Evolutionary conservation across 495 filamentous ascomycete genomes (phyloP).

Genomic region (Aspergillus olivimuriae): DNA sequence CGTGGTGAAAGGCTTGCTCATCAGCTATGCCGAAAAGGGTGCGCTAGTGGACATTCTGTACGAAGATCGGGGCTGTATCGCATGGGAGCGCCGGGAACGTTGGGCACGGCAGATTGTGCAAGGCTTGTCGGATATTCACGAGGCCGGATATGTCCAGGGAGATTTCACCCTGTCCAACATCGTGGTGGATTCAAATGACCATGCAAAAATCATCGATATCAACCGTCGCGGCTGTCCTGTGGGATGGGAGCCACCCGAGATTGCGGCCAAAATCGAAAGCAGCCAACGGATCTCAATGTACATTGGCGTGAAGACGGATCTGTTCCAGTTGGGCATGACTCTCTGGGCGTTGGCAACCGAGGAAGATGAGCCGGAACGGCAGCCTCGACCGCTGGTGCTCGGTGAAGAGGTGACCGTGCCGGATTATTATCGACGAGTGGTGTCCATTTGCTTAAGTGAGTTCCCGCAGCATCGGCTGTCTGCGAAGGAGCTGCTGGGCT

Average conservation of each 20-base stretch:
- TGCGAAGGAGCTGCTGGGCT: slow-evolving; percentile 49
- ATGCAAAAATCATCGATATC: slow-evolving; percentile 98
- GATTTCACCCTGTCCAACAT: slow-evolving; percentile 98
- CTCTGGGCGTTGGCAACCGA: slow-evolving; percentile 86
- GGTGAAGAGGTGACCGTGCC: slow-evolving; percentile 44
- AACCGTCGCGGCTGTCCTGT: slow-evolving; percentile 93
- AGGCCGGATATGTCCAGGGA: slow-evolving; percentile 93
- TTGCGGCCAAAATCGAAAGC: slow-evolving; percentile 78
- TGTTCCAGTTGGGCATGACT: slow-evolving; percentile 96
- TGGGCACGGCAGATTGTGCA: slow-evolving; percentile 93
- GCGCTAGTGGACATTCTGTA: slow-evolving; percentile 89
- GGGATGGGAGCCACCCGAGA: slow-evolving; percentile 96
- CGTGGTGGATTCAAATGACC: slow-evolving; percentile 75
- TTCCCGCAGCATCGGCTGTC: slow-evolving; percentile 48
- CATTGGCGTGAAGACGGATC: slow-evolving; percentile 94
- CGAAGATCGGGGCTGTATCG: slow-evolving; percentile 56
- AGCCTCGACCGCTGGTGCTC: slow-evolving; percentile 61
- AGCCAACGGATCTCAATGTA: slow-evolving; percentile 96
- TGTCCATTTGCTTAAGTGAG: slow-evolving; percentile 52
- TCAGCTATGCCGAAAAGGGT: slow-evolving; percentile 82
- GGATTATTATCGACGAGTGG: slow-evolving; percentile 51
- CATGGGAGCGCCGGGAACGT: slow-evolving; percentile 72
- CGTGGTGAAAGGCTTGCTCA: slow-evolving; percentile 81
- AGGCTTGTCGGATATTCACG: slow-evolving; percentile 88
- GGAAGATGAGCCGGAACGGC: slow-evolving; percentile 82